Conservation (phyloP, 768 basidiomycete species). For the Russula earlei region DNA sequence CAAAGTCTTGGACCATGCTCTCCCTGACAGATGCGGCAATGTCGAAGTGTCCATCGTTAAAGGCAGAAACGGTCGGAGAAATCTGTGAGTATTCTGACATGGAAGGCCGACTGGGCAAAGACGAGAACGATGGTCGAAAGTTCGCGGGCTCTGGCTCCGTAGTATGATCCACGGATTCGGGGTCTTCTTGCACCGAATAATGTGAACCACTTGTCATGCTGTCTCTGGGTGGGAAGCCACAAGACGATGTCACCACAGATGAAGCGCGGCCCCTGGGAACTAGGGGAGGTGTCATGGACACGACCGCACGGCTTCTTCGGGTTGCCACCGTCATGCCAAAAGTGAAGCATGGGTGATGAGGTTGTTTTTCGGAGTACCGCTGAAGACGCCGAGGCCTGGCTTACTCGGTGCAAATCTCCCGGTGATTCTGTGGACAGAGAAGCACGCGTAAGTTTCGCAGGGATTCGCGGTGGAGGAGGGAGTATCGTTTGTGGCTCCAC, state of each 20-base stretch:
- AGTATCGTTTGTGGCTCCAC: slow-evolving; percentile 49
- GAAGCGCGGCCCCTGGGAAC: slow-evolving; percentile 6
- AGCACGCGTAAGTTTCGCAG: slow-evolving; percentile 49
- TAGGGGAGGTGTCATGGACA: slow-evolving; percentile 19
- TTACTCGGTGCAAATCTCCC: slow-evolving; percentile 10
- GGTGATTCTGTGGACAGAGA: slow-evolving; percentile 34
- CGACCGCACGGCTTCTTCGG: slow-evolving; percentile 10
- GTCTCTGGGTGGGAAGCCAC: slow-evolving; percentile 2
- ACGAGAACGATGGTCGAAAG: slow-evolving; percentile 44
- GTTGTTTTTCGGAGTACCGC: slow-evolving; percentile 36
- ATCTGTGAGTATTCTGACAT: slow-evolving; percentile 59
- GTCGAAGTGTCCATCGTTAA: slow-evolving; percentile 47
- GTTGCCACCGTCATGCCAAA: slow-evolving; percentile 7
- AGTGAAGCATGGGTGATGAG: slow-evolving; percentile 33
- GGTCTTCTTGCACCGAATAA: slow-evolving; percentile 14
- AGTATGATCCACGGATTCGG: neutral
- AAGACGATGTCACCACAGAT: neutral
- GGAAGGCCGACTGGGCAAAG: slow-evolving; percentile 41
- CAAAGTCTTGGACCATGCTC: slow-evolving; percentile 20
- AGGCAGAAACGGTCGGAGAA: slow-evolving; percentile 76
- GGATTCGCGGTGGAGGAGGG: slow-evolving; percentile 53
- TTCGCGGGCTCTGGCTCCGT: slow-evolving; percentile 23
- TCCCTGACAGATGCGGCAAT: slow-evolving; percentile 15
- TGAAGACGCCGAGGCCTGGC: slow-evolving; percentile 10
- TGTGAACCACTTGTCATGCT: slow-evolving; percentile 20